Evolutionary conservation across 2,329 filamentous ascomycete species (phyloP), one percentile per base, ranked within the genome.

Genomic region (Penicillium sp.): DNA sequence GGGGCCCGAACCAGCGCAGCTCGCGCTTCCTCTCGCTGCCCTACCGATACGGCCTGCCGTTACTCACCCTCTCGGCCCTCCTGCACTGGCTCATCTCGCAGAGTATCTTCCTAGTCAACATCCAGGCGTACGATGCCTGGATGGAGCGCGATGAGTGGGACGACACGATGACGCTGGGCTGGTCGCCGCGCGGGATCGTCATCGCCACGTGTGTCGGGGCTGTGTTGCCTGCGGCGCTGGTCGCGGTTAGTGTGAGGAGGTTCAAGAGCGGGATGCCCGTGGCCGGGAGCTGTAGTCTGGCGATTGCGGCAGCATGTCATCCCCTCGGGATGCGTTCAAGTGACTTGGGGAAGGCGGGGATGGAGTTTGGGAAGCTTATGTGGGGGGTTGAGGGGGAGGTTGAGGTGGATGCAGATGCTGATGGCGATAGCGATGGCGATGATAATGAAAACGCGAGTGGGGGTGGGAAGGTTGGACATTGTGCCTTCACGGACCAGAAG

Each of bases 291-390:
- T 76, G 74, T 58, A 77, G 74, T 56, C 61, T 70, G 9, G 75
- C 71, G 11, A 76, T 77, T 53, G 69, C 70, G 6, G 73, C 74
- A 4, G 72, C 73, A 9, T 77, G 74, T 64, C 73, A 76, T 51
- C 53, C 41, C 21, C 1, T 21, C 21, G 21, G 8, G 5, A 38
- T 21, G 21, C 1, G 21, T 21, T 21, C 21, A 21, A 4, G 45
- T 45, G 11, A 41, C 3, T 17, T 15, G 23, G 31, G 47, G 51
- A 54, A 44, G 30, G 19, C 3, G 26, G 26, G 26, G 26, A 26
- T 26, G 26, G 26, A 26, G 26, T 3, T 26, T 26, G 26, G 5
- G 3, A 6, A 26, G 26, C 26, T 26, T 26, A 26, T 26, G 26
- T 26, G 26, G 26, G 26, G 26, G 26, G 26, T 26, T 26, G 26